Evolutionary conservation across 2,329 filamentous ascomycete species (phyloP).

Genomic region (Stemphylium beticola): DNA sequence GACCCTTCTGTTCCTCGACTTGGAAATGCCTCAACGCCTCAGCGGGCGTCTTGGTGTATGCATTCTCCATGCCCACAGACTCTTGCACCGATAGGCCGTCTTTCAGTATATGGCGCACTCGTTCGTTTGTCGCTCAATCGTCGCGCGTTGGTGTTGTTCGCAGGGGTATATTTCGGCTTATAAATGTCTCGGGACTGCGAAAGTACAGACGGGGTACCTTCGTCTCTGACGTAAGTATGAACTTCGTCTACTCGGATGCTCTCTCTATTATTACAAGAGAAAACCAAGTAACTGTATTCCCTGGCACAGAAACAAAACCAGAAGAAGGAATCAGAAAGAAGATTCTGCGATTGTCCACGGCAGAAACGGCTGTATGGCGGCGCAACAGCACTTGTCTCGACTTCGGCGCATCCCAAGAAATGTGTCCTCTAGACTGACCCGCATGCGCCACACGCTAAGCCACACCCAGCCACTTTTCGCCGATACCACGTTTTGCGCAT

Average conservation of each 20-base stretch:
- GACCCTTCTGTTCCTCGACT: slow-evolving; percentile 58
- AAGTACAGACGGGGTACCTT: not conserved
- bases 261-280: not conserved
- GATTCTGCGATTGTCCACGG: slow-evolving; percentile 10
- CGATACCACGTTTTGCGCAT: slow-evolving; percentile 5
- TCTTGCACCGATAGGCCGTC: slow-evolving; percentile 9
- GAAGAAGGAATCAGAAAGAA: slow-evolving; percentile 7
- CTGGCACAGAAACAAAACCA: slow-evolving; percentile 1
- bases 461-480: slow-evolving; percentile 13
- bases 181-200: not conserved
- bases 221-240: slow-evolving; percentile 8
- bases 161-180: not conserved
- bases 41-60: slow-evolving; percentile 56
- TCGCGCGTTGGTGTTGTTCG: slow-evolving; percentile 5
- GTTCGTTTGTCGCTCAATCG: not conserved
- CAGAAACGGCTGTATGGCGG: slow-evolving; percentile 13
- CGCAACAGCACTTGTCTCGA: slow-evolving; percentile 16
- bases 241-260: not conserved
- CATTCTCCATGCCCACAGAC: slow-evolving; percentile 57
- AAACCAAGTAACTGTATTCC: slow-evolving; percentile 6
- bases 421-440: slow-evolving; percentile 18
- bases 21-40: slow-evolving; percentile 61
- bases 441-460: slow-evolving; percentile 17
- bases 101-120: not conserved
- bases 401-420: slow-evolving; percentile 15